Evolutionary conservation across 805 yeast species (phyloP).

Genomic region (Saturnispora gosingensis): DNA sequence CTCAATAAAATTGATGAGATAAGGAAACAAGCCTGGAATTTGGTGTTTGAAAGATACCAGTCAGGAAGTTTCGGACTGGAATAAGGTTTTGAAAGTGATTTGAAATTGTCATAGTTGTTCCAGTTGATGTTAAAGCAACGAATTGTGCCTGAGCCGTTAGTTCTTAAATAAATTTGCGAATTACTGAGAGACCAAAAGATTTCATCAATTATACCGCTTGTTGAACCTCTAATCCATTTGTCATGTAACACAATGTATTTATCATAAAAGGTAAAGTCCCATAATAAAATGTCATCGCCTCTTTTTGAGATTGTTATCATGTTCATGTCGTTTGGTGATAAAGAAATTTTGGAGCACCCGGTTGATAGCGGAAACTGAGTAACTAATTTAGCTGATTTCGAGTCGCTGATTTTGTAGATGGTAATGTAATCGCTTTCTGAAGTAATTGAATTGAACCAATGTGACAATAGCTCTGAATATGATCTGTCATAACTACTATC

Average conservation of each 20-base stretch:
- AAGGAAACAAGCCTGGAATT: slow-evolving; percentile 15
- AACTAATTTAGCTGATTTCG: slow-evolving; percentile 25
- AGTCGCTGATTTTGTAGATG: slow-evolving; percentile 36
- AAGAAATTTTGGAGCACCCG: slow-evolving; percentile 49
- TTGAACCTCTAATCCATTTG: slow-evolving; percentile 52
- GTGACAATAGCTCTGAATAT: slow-evolving; percentile 20
- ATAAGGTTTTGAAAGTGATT: not conserved
- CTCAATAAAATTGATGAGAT: slow-evolving; percentile 1
- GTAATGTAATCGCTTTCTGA: slow-evolving; percentile 30
- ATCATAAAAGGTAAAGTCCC: slow-evolving; percentile 52
- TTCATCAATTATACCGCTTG: slow-evolving; percentile 43
- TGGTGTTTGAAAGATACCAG: slow-evolving; percentile 38
- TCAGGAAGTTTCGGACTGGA: slow-evolving; percentile 16
- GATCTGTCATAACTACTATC: not conserved
- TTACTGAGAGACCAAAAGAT: slow-evolving; percentile 46
- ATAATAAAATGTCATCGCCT: slow-evolving; percentile 55
- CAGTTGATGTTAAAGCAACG: slow-evolving; percentile 48
- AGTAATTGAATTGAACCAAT: slow-evolving; percentile 23
- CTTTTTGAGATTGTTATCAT: slow-evolving; percentile 44
- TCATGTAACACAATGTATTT: slow-evolving; percentile 45
- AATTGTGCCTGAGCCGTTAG: slow-evolving; percentile 46
- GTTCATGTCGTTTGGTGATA: slow-evolving; percentile 53
- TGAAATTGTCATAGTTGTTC: slow-evolving; percentile 10
- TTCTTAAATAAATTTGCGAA: slow-evolving; percentile 39
- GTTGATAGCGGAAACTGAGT: slow-evolving; percentile 48